Percentiles rank a stretch among this genome's conserved stretches.
Conservation (phyloP, 768 basidiomycete genomes). For the Xanthoconium purpureum region DNA sequence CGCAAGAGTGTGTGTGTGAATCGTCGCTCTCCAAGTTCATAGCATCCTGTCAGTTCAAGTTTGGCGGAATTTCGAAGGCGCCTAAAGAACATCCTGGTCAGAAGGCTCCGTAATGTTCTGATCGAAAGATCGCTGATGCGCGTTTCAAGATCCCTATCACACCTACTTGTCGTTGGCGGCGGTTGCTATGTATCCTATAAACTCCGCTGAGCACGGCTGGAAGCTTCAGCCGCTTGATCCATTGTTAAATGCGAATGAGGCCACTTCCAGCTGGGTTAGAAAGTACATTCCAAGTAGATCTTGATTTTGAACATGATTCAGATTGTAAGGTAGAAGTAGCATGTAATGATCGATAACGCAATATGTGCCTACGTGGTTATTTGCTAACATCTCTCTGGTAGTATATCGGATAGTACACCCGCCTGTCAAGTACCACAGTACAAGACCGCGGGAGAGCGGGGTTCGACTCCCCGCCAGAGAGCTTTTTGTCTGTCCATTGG, state of each 20-base stretch:
- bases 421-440: constrained; percentile 36
- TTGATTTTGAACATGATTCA: constrained; percentile 6
- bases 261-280: constrained; percentile 67
- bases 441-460: constrained; percentile 39
- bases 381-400: constrained; percentile 37
- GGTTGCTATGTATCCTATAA: constrained; percentile 60
- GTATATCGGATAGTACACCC: constrained; percentile 53
- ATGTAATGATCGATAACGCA: too few relatives aligned
- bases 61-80: constrained; percentile 85
- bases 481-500: constrained; percentile 8
- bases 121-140: constrained; percentile 6
- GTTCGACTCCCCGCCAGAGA: constrained; percentile 49
- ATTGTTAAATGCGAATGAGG: constrained; percentile 63
- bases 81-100: constrained; percentile 78
- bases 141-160: constrained; percentile 80
- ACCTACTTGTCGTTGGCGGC: constrained; percentile 90
- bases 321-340: too few relatives aligned
- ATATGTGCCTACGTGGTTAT: too few relatives aligned
- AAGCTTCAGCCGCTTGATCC: constrained; percentile 61
- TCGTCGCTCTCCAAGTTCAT: constrained; percentile 61
- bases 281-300: constrained; percentile 45
- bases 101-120: constrained; percentile 5
- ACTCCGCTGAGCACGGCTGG: constrained; percentile 43
- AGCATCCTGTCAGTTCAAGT: constrained; percentile 76
- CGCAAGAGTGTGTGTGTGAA: constrained; percentile 53